Conservation (phyloP, 2,329 filamentous ascomycete genomes). For the Beauveria scarabaeidicola region DNA sequence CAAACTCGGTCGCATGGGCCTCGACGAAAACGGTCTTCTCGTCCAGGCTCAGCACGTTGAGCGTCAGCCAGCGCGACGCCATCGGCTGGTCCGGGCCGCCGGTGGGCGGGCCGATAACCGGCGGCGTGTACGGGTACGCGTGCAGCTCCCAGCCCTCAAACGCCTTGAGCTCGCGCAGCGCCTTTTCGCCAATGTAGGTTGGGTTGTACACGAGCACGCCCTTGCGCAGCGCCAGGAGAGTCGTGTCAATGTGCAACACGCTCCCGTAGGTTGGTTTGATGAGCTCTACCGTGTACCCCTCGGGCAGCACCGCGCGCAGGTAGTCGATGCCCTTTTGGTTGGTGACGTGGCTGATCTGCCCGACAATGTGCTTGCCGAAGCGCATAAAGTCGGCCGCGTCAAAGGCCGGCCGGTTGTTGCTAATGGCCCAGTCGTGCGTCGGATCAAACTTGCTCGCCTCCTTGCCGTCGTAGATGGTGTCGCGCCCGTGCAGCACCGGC, state of each 20-base stretch:
- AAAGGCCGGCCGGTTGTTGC: constrained; percentile 5
- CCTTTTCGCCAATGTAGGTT: constrained; percentile 16
- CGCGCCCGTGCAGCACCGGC: background rate
- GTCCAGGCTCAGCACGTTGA: constrained; percentile 21
- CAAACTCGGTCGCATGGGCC: constrained; percentile 16
- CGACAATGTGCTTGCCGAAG: background rate
- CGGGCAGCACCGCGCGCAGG: background rate
- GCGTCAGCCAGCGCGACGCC: constrained; percentile 20
- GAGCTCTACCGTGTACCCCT: constrained; percentile 21
- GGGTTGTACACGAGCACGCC: constrained; percentile 22
- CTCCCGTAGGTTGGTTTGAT: constrained; percentile 15
- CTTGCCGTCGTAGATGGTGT: constrained; percentile 3
- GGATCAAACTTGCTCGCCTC: background rate
- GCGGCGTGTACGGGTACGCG: constrained; percentile 17
- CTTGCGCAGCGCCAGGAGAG: constrained; percentile 21
- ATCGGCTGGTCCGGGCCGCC: constrained; percentile 20
- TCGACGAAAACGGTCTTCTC: constrained; percentile 21
- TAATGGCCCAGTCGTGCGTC: background rate
- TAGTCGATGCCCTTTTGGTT: constrained; percentile 6
- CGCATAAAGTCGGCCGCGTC: constrained; percentile 9
- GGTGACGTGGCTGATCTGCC: constrained; percentile 5
- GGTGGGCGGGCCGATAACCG: background rate
- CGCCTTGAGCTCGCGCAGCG: constrained; percentile 18
- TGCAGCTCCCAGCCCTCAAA: constrained; percentile 21
- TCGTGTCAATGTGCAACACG: constrained; percentile 25